Evolutionary conservation across 75 land plant genomes (phyloP).

Genomic region (Picea glauca): DNA sequence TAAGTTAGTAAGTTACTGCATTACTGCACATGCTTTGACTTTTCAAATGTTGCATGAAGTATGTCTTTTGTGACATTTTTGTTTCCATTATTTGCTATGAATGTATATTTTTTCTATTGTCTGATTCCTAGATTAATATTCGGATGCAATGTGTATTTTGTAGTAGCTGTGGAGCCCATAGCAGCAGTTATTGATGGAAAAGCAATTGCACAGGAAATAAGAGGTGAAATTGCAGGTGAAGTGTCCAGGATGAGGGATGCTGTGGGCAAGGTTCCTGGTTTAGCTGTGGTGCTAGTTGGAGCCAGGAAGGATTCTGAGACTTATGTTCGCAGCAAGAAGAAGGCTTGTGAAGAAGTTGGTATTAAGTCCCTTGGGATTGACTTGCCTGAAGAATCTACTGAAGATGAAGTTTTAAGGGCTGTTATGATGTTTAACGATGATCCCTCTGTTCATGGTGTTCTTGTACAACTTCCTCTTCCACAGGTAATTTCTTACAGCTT

Average conservation of each 20-base stretch:
- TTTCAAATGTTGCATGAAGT: neutral
- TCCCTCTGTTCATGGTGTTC: conserved; percentile 79
- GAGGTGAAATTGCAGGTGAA: conserved; percentile 55
- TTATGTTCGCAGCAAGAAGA: conserved; percentile 75
- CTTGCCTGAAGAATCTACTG: conserved; percentile 61
- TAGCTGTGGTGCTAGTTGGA: conserved; percentile 85
- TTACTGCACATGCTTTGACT: neutral
- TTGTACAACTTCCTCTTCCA: conserved; percentile 90
- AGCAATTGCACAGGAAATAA: conserved; percentile 69
- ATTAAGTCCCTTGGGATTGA: conserved; percentile 50
- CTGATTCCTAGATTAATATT: neutral
- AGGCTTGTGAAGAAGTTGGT: conserved; percentile 78
- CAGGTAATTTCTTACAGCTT: conserved; percentile 37
- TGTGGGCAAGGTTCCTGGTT: conserved; percentile 71
- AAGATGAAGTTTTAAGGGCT: conserved; percentile 52
- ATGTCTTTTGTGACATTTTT: neutral
- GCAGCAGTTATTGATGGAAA: conserved; percentile 75
- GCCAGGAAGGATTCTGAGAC: conserved; percentile 63
- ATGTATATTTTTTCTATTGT: neutral
- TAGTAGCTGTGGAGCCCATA: conserved; percentile 10
- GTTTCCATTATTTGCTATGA: neutral
- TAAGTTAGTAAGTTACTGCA: neutral
- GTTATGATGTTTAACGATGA: conserved; percentile 50
- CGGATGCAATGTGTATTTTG: neutral
- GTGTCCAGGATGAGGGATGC: conserved; percentile 68